Percentiles rank a stretch among this genome's conserved stretches.
phyloP scores from a whole-genome alignment of 495 filamentous ascomycete species.

The Penicillium riverlandense region DNA sequence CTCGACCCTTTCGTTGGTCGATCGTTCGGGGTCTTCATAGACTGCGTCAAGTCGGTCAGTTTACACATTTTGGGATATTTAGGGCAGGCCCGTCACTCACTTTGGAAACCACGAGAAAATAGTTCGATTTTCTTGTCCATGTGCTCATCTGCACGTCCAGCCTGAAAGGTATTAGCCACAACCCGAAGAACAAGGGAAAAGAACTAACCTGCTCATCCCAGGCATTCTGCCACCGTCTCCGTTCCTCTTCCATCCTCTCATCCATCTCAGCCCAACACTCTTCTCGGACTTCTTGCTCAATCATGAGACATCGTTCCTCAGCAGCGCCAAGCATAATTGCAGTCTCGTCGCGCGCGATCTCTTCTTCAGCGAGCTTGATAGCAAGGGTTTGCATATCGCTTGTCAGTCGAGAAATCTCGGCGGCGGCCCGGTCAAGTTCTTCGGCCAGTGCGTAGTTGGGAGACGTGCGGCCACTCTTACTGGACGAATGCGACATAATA shows the following conservation, averaged over 20 bases:
- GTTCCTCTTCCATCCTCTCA: slow-evolving; percentile 60
- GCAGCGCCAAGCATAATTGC: slow-evolving; percentile 46
- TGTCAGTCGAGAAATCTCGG: slow-evolving; percentile 66
- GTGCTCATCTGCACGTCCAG: slow-evolving; percentile 65
- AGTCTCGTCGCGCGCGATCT: slow-evolving; percentile 48
- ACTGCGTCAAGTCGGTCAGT: slow-evolving; percentile 22
- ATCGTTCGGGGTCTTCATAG: slow-evolving; percentile 39
- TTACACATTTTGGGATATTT: neutral
- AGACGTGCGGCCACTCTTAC: slow-evolving; percentile 38
- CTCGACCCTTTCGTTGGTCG: slow-evolving; percentile 24
- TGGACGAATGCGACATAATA: slow-evolving; percentile 41
- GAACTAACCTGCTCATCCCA: slow-evolving; percentile 62
- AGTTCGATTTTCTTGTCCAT: slow-evolving; percentile 88
- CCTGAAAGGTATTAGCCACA: slow-evolving; percentile 22
- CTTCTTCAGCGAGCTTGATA: slow-evolving; percentile 52
- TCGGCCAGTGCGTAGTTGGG: slow-evolving; percentile 47
- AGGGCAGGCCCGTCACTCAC: slow-evolving; percentile 17
- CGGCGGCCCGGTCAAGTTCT: slow-evolving; percentile 68
- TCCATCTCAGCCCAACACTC: slow-evolving; percentile 87
- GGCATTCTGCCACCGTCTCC: slow-evolving; percentile 66
- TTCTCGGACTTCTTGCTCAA: slow-evolving; percentile 85
- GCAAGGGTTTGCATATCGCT: slow-evolving; percentile 63
- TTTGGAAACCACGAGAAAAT: slow-evolving; percentile 60
- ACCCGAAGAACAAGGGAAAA: no score
- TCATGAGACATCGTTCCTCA: slow-evolving; percentile 59